Evolutionary conservation across 2,329 filamentous ascomycete genomes (phyloP).

Genomic region (Sporothrix inflata): DNA sequence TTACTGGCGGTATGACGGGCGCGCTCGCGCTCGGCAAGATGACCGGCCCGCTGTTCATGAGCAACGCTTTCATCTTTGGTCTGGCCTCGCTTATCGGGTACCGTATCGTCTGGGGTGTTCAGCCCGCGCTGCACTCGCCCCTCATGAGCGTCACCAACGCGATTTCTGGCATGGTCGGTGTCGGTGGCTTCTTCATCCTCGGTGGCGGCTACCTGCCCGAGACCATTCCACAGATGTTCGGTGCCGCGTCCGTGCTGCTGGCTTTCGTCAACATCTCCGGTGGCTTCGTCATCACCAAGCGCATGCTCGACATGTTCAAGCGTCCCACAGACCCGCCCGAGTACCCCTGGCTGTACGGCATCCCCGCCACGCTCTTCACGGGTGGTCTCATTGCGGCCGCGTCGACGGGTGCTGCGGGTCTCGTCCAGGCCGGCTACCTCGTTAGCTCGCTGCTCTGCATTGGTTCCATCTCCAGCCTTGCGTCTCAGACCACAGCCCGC

Average conservation of each 20-base stretch:
- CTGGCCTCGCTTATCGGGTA: constrained; percentile 86
- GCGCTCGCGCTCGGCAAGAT: constrained; percentile 77
- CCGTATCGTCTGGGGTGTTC: constrained; percentile 84
- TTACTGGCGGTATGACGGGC: constrained; percentile 78
- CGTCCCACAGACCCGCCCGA: constrained; percentile 85
- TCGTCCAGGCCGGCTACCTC: constrained; percentile 86
- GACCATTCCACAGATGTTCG: constrained; percentile 77
- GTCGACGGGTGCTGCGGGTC: constrained; percentile 77
- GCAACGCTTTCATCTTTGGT: constrained; percentile 82
- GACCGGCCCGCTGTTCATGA: constrained; percentile 84
- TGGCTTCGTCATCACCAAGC: constrained; percentile 88
- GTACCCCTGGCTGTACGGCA: constrained; percentile 83
- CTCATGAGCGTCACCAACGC: constrained; percentile 94
- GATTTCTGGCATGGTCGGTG: constrained; percentile 86
- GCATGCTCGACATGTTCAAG: constrained; percentile 93
- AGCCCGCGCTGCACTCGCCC: constrained; percentile 81
- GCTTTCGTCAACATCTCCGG: constrained; percentile 89
- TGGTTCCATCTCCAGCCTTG: constrained; percentile 77
- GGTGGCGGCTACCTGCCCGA: constrained; percentile 78
- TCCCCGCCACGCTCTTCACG: constrained; percentile 76
- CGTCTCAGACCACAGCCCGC: constrained; percentile 79
- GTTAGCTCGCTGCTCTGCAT: constrained; percentile 86
- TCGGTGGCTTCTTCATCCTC: constrained; percentile 87
- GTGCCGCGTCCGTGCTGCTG: constrained; percentile 77
- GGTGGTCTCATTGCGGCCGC: constrained; percentile 81